These are phyloP conservation scores for Dothistroma septosporum DNA, from an alignment of 2,329 filamentous ascomycete genomes.

Conservation along the genomic window DNA sequence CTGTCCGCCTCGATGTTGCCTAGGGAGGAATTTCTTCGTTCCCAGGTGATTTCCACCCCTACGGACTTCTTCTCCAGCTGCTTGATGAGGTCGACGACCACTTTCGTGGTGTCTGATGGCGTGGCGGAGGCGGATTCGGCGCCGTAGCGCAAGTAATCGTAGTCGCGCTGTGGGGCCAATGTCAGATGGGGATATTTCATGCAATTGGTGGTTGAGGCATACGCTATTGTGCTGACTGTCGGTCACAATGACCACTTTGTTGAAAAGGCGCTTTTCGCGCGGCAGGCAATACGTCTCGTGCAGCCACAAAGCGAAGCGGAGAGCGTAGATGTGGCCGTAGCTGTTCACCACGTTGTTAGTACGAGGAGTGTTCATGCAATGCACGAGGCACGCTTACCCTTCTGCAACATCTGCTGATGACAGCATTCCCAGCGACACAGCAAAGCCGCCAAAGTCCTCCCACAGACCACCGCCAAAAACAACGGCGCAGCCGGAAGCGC, in stretches of 20 bases:
- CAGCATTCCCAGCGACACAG: neutral
- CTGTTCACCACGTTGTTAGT: neutral
- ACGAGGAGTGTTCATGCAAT: neutral
- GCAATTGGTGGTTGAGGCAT: neutral
- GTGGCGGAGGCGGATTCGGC: neutral
- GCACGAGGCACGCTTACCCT: neutral
- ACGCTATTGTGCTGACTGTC: neutral
- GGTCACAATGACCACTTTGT: neutral
- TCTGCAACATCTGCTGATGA: neutral
- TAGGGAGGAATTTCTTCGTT: neutral
- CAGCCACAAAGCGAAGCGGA: neutral
- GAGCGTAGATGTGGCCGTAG: neutral
- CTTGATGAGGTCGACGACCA: neutral
- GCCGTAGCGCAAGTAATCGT: neutral
- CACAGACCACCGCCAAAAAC: neutral
- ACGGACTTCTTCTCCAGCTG: neutral
- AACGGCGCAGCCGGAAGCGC: neutral
- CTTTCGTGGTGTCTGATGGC: neutral
- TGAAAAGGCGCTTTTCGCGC: neutral
- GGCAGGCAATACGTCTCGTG: neutral
- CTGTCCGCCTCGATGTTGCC: neutral
- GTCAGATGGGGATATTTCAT: neutral
- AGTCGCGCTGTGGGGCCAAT: neutral
- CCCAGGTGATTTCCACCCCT: neutral
- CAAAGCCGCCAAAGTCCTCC: neutral